Conservation (phyloP, 176 grass and related monocot genomes). For the Juncus inflexus region DNA sequence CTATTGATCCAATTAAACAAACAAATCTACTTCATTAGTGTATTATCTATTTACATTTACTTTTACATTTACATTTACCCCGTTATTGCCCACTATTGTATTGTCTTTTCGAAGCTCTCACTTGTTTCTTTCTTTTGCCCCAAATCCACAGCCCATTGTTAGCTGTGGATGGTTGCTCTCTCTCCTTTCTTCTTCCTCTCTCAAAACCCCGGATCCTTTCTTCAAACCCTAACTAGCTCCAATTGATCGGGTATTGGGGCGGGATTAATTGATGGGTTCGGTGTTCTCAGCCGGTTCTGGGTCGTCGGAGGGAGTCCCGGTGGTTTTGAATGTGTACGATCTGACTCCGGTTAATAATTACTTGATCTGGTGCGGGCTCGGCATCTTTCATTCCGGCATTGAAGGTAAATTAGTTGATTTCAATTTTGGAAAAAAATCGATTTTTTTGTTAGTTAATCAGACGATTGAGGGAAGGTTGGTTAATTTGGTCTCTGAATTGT, state of each 20-base stretch:
- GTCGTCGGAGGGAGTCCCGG: conserved; percentile 36
- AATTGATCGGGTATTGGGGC: conserved; percentile 15
- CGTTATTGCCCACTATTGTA: no score
- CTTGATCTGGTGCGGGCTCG: conserved; percentile 82
- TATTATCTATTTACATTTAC: no score
- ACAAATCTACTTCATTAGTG: no score
- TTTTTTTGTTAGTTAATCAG: not conserved
- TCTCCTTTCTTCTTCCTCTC: conserved; percentile 8
- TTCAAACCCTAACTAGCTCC: not conserved
- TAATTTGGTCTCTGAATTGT: no score
- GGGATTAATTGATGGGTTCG: conserved; percentile 20
- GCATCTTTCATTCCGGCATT: conserved; percentile 96
- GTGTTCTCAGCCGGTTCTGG: conserved; percentile 30
- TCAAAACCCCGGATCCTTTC: not conserved
- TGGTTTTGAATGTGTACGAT: conserved; percentile 92
- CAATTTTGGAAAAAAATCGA: not conserved
- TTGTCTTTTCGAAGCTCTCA: no score
- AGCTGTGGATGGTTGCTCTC: not conserved
- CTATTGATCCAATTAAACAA: no score
- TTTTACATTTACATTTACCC: no score
- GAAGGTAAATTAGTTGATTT: conserved; percentile 47
- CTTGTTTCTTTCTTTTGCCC: not conserved
- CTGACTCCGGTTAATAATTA: conserved; percentile 97
- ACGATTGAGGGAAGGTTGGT: not conserved
- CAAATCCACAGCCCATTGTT: conserved; percentile 1